Evolutionary conservation across 148 eudicot genomes (phyloP), one percentile per base, ranked within the genome.

Genomic region (Polygonum maritimum): DNA sequence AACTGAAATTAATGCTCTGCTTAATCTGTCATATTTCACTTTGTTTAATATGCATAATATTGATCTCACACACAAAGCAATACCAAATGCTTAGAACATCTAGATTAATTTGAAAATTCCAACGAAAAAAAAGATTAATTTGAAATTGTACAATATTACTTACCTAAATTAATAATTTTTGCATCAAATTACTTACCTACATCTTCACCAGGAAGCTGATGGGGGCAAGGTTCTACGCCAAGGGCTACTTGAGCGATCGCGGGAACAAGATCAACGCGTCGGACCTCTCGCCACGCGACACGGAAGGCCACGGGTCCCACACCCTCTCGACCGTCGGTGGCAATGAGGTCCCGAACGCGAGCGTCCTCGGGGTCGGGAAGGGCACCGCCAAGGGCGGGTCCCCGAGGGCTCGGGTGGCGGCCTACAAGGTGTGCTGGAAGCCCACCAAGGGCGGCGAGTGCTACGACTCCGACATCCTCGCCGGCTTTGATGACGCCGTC

Each of bases 351-450:
- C 76, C 77, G 2, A 85, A 81, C 14, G 88, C 91, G 14, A 84
- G 35, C 7, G 71, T 89, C 18, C 69, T 75, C 15, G 91, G 88
- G 1, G 3, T 77, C 1, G 78, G 73, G 26, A 82, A 69, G 6
- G 97, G 94, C 48, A 86, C 90, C 0, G 92, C 89, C 5, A 92
- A 90, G 76, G 97, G 97, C 3, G 94, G 97, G 7, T 90, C 97
- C 1, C 97, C 94, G 0, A 78, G 47, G 47, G 94, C 97, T 18
- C 84, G 95, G 4, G 95, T 89, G 33, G 95, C 95, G 3, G 83
- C 95, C 1, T 92, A 88, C 86, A 92, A 85, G 79, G 90, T 91
- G 0, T 91, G 97, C 74, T 88, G 85, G 84, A 73, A 84, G 3
- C 70, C 80, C 54, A 0, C 19, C 51, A 14, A 74, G 4, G 82